Percentiles rank a stretch among this genome's conserved stretches.
These are phyloP conservation scores for Aspergillus biplanus DNA, from an alignment of 495 filamentous ascomycete genomes.

Conservation along the genomic window DNA sequence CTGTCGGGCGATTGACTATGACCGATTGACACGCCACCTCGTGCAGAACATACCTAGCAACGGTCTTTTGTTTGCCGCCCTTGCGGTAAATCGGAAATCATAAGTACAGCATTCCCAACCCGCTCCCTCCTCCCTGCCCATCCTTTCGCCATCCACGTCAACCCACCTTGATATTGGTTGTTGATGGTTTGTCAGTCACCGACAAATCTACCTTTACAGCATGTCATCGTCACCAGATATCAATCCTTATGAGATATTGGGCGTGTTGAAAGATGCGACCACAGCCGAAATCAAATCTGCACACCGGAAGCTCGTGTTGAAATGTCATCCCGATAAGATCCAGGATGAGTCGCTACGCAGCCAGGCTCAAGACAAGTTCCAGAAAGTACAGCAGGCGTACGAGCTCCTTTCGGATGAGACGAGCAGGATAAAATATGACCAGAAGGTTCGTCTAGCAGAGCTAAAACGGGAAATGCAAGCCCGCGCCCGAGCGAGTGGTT, in stretches of 20 bases:
- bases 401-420: constrained; percentile 84
- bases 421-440: constrained; percentile 74
- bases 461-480: constrained; percentile 56
- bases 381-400: constrained; percentile 91
- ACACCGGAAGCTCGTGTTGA: constrained; percentile 90
- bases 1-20: not conserved
- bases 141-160: constrained; percentile 13
- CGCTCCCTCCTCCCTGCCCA: constrained; percentile 8
- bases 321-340: constrained; percentile 95
- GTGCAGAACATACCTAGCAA: not conserved
- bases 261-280: constrained; percentile 74
- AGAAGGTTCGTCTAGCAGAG: constrained; percentile 66
- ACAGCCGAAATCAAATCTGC: constrained; percentile 74
- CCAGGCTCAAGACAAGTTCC: constrained; percentile 81
- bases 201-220: constrained; percentile 20
- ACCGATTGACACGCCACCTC: constrained; percentile 3
- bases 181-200: constrained; percentile 20
- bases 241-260: constrained; percentile 84
- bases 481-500: constrained; percentile 31
- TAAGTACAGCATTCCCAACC: not conserved
- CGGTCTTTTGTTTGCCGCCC: not conserved
- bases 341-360: constrained; percentile 70
- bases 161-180: constrained; percentile 13
- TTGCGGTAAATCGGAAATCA: not conserved
- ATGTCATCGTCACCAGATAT: constrained; percentile 69